These are phyloP conservation scores for Rasamsonia emersonii DNA, from an alignment of 2,329 filamentous ascomycete genomes.

Conservation along the genomic window DNA sequence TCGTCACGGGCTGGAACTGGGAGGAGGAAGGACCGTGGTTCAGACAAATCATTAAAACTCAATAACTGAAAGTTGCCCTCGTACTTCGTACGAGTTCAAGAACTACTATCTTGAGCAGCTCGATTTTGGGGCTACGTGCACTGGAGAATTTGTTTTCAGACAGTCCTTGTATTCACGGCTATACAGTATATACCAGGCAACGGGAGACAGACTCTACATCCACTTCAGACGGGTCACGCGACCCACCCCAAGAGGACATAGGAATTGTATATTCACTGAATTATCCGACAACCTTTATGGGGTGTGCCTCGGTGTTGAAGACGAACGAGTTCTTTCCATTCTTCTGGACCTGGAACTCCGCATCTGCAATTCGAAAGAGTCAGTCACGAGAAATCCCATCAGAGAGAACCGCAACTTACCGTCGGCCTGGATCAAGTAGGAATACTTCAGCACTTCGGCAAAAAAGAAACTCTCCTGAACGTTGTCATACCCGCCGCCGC, in stretches of 20 bases:
- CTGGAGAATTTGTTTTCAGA: no score
- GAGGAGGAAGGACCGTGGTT: no score
- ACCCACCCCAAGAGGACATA: neutral
- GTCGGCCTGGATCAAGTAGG: conserved; percentile 59
- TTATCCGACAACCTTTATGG: conserved; percentile 36
- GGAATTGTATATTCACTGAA: neutral
- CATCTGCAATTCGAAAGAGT: conserved; percentile 37
- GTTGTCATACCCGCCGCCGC: conserved; percentile 55
- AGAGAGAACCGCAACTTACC: conserved; percentile 15
- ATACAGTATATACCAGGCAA: no score
- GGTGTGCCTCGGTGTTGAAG: conserved; percentile 60
- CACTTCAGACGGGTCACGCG: no score
- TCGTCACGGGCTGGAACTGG: no score
- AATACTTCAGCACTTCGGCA: conserved; percentile 80
- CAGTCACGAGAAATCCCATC: conserved; percentile 5
- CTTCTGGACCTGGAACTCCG: conserved; percentile 49
- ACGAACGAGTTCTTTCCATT: conserved; percentile 46
- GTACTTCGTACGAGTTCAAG: no score
- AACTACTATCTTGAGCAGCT: no score
- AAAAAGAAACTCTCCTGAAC: conserved; percentile 84
- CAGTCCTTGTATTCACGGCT: no score
- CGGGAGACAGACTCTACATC: no score
- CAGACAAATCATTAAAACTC: no score
- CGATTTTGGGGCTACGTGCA: no score
- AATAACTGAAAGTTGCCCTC: no score